Evolutionary conservation across 768 basidiomycete species (phyloP).

Genomic region (Lactarius sp.): DNA sequence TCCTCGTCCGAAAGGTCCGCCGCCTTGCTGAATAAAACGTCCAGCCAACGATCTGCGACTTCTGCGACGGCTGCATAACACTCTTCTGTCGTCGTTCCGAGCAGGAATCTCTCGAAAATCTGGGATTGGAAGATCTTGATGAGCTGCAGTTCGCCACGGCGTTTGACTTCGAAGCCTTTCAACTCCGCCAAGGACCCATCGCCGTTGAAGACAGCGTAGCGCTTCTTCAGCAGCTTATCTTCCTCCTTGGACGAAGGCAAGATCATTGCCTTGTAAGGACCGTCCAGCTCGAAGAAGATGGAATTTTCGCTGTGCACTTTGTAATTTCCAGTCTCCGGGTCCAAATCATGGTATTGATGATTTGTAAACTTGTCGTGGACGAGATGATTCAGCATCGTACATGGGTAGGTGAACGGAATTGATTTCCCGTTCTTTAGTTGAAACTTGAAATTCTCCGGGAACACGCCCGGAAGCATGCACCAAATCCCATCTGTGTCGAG

Average conservation of each 20-base stretch:
- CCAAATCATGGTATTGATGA: slow-evolving; percentile 92
- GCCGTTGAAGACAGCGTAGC: slow-evolving; percentile 98
- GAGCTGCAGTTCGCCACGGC: slow-evolving; percentile 93
- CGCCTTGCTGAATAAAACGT: slow-evolving; percentile 85
- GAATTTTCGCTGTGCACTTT: slow-evolving; percentile 90
- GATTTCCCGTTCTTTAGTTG: slow-evolving; percentile 83
- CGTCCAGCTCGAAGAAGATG: slow-evolving; percentile 98
- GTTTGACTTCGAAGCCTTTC: slow-evolving; percentile 98
- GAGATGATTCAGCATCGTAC: slow-evolving; percentile 99
- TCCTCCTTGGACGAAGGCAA: slow-evolving; percentile 98
- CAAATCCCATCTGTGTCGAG: slow-evolving; percentile 99
- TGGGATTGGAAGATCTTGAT: slow-evolving; percentile 99
- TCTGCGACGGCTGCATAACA: slow-evolving; percentile 93
- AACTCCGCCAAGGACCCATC: slow-evolving; percentile 96
- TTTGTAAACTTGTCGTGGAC: slow-evolving; percentile 96
- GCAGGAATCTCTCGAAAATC: slow-evolving; percentile 95
- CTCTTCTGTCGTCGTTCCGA: slow-evolving; percentile 89
- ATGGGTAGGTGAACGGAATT: slow-evolving; percentile 90
- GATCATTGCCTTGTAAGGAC: slow-evolving; percentile 99
- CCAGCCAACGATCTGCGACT: slow-evolving; percentile 95
- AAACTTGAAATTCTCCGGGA: slow-evolving; percentile 98
- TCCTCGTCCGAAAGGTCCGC: slow-evolving; percentile 87
- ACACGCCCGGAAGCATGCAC: slow-evolving; percentile 99
- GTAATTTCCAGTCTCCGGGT: slow-evolving; percentile 81
- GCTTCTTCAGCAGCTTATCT: slow-evolving; percentile 96